Base-by-base conservation (phyloP, 2,329 filamentous ascomycete species). In the Cyanodermella asteris region DNA sequence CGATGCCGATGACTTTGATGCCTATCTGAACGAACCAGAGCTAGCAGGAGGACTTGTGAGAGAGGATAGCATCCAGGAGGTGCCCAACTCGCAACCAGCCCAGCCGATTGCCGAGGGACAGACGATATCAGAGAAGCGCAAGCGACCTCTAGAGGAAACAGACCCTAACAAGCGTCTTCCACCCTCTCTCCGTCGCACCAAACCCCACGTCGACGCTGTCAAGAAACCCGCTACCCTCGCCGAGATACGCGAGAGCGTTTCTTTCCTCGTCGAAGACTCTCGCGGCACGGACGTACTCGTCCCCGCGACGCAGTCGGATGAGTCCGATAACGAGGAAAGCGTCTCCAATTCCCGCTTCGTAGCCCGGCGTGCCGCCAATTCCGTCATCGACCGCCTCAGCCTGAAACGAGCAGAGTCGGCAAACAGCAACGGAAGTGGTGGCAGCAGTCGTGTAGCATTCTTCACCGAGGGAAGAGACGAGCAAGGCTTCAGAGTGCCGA, bases 211-310 rank as follows among this genome's bases (percentile, higher is more conserved):
- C 13, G 61, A 58, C 28, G 53, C 55, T 10, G 42, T 44, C 30
- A 66, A 64, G 45, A 80, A 71, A 38, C 78, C 81, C 0, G 59
- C 72, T 5, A 75, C 71, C 11, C 54, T 91, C 7, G 67, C 70
- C 15, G 78, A 93, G 40, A 74, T 93, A 33, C 70, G 80, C 28
- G 68, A 84, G 43, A 78, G 76, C 0, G 55, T 93, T 5, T 90
- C 77, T 4, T 76, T 73, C 45, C 60, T 93, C 7, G 69, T 91
- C 10, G 81, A 91, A 25, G 62, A 64, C 19, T 56, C 56, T 11
- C 41, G 54, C 5, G 35, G 36, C 5, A 34, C 23, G 25, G 34
- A 23, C 26, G 37, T 45, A 13, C 67, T 75, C 21, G 61, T 65
- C 14, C 57, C 64, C 47, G 7, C 47, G 45, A 10, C 51, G 37